A percentile compares a stretch with the other conserved stretches of the same genome.
Evolutionary conservation across 1,284 basidiomycete species (phyloP).

Genomic region (Leccinum insolens): DNA sequence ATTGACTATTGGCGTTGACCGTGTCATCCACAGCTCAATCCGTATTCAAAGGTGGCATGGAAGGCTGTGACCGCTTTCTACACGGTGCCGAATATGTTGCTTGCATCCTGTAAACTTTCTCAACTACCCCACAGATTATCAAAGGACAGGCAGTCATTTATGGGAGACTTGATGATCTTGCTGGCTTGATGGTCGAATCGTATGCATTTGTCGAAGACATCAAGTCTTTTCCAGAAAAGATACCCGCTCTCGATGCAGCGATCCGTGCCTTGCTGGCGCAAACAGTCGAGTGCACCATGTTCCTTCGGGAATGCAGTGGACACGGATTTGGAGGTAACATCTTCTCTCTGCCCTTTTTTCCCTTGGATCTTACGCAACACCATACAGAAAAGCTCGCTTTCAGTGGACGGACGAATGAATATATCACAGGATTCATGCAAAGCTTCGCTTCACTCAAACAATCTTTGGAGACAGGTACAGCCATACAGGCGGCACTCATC

Average conservation of each 20-base stretch:
- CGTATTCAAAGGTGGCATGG: conserved; percentile 31
- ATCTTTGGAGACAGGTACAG: conserved; percentile 27
- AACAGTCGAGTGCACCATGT: conserved; percentile 38
- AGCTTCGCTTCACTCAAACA: conserved; percentile 30
- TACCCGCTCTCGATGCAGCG: conserved; percentile 30
- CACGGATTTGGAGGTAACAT: conserved; percentile 35
- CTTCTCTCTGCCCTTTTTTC: neutral
- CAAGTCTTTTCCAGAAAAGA: conserved; percentile 29
- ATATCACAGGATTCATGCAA: conserved; percentile 25
- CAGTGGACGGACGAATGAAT: conserved; percentile 25
- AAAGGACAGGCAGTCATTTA: conserved; percentile 32
- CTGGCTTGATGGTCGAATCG: conserved; percentile 30
- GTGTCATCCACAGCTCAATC: conserved; percentile 20
- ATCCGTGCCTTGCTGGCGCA: conserved; percentile 32
- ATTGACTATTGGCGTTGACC: neutral
- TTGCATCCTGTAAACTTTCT: conserved; percentile 4
- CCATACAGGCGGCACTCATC: conserved; percentile 27
- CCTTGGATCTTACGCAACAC: neutral
- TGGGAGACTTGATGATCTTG: conserved; percentile 27
- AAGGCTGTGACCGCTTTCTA: conserved; percentile 30
- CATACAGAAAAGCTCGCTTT: conserved; percentile 18
- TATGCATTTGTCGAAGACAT: conserved; percentile 37
- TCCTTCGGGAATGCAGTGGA: conserved; percentile 36
- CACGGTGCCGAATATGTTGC: conserved; percentile 16
- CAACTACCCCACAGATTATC: conserved; percentile 25